Evolutionary conservation across 108 stramenopile genomes (phyloP), one percentile per base, ranked within the genome.

Genomic region (Fragilaria radians): DNA sequence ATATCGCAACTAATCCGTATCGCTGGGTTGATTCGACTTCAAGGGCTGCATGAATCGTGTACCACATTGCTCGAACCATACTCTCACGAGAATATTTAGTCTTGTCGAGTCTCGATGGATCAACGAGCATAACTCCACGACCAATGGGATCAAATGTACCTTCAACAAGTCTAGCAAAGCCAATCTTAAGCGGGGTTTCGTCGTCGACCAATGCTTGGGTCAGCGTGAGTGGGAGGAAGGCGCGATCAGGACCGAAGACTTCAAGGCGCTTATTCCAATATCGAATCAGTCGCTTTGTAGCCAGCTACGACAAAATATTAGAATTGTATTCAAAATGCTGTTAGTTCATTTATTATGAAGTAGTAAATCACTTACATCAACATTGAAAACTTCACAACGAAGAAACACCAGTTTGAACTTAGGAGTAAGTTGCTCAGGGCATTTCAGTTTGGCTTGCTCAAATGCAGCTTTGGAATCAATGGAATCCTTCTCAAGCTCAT

Each of bases 311-410:
- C 67, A 75, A n/a, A 71, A 3, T 36, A 59, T 57, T 31, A 71
- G 59, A 4, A 59, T 69, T 52, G 55, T 66, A 33, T 66, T 55
- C 70, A 65, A 66, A 45, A 17, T 18, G 42, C 14, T 45, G 42
- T 18, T 11, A 17, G 42, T 14, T 14, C 11, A 51, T 2, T 28
- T 5, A 1, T 65, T 64, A 27, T n/a, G n/a, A n/a, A n/a, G n/a
- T 65, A 52, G 11, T 3, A 46, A 9, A 5, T 30, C 24, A 68
- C 68, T 52, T 48, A 77, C 72, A 56, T 73, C 68, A 4, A 52
- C 67, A 64, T 80, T 57, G 64, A 82, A 82, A 4, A 71, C 52
- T 54, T 82, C 81, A 53, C 77, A 82, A 25, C 85, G 76, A 25
- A 86, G 54, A 52, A 82, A 82, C 65, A 73, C 63, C 17, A 85